Base-by-base conservation (phyloP, 257 asterid genomes). In the Solanum ahanhuiri region DNA sequence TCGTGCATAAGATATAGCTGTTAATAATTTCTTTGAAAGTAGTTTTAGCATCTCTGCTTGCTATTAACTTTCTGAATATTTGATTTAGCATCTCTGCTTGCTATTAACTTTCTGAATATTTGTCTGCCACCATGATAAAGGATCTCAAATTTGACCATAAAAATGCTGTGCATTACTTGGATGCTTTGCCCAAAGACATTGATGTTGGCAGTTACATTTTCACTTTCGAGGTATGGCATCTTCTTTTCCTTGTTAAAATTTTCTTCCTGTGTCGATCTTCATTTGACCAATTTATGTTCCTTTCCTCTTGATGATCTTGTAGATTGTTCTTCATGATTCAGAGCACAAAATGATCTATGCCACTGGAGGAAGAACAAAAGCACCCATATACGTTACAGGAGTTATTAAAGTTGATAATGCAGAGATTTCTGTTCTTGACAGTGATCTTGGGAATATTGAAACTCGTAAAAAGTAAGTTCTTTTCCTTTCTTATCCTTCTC, bases 281-380 rank as follows among this genome's bases (percentile, higher is more conserved):
- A 48, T 81, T 79, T 81, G 18, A 51, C 67, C 67, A 81, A 28
- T 72, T 30, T 84, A 81, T 41, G 17, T 88, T 57, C 18, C 67
- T 83, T 31, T 79, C 72, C 58, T 69, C 82, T 34, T 64, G 69
- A 64, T 82, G 37, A 45, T 71, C 70, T 71, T 85, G 72, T 86
- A 97, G 99, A 90, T 95, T 90, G 87, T 90, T 88, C 91, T 95
- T 86, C 96, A 93, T 75, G 92, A 93, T 81, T 91, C 95, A 37
- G 99, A 97, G 88, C 88, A 94, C 88, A 95, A 92, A 93, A 94
- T 90, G 86, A 85, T 87, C 83, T 95, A 92, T 91, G 94, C 88
- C 31, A 95, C 99, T 90, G 98, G 99, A 79, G 99, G 99, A 69
- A 91, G 98, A 71, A 92, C 96, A 34, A 97, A 90, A 92, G 92